These are phyloP conservation scores for Ophiostoma tasmaniense DNA, from an alignment of 2,329 filamentous ascomycete species.

Conservation along the genomic window DNA sequence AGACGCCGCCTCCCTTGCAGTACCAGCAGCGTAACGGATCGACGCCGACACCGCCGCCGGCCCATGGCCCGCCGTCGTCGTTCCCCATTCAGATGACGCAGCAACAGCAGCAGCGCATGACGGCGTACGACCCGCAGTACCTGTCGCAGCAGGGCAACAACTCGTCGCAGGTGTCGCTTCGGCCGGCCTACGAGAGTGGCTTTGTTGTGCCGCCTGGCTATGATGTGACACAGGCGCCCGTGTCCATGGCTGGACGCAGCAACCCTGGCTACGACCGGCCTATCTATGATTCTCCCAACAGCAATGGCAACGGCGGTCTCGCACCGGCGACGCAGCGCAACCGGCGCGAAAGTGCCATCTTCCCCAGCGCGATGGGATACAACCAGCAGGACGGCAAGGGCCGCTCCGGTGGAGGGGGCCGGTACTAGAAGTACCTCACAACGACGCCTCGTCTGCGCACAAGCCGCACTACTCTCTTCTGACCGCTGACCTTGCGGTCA, in stretches of 20 bases:
- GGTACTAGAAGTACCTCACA: constrained; percentile 30
- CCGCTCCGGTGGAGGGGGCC: constrained; percentile 45
- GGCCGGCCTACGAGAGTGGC: constrained; percentile 23
- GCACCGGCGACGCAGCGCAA: constrained; percentile 29
- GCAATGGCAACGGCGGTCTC: constrained; percentile 20
- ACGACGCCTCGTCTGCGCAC: constrained; percentile 12
- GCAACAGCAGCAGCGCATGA: constrained; percentile 22
- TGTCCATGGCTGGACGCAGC: constrained; percentile 22
- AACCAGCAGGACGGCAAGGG: constrained; percentile 32
- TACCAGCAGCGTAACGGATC: constrained; percentile 24
- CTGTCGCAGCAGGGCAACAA: not conserved
- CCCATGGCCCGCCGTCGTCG: constrained; percentile 9
- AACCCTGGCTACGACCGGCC: constrained; percentile 34
- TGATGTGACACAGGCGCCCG: constrained; percentile 28
- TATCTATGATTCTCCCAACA: constrained; percentile 25
- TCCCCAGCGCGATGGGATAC: constrained; percentile 32
- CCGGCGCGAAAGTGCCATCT: constrained; percentile 52
- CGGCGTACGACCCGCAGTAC: constrained; percentile 39
- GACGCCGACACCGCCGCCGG: constrained; percentile 39
- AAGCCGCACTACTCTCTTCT: constrained; percentile 18
- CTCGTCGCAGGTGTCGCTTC: constrained; percentile 15
- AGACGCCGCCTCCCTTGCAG: constrained; percentile 40
- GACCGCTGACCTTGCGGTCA: not conserved
- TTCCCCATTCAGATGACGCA: constrained; percentile 10
- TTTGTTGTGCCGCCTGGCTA: constrained; percentile 26